These are phyloP conservation scores for Strigomonas culicis DNA, from an alignment of 208 protist genomes.

Conservation along the genomic window DNA sequence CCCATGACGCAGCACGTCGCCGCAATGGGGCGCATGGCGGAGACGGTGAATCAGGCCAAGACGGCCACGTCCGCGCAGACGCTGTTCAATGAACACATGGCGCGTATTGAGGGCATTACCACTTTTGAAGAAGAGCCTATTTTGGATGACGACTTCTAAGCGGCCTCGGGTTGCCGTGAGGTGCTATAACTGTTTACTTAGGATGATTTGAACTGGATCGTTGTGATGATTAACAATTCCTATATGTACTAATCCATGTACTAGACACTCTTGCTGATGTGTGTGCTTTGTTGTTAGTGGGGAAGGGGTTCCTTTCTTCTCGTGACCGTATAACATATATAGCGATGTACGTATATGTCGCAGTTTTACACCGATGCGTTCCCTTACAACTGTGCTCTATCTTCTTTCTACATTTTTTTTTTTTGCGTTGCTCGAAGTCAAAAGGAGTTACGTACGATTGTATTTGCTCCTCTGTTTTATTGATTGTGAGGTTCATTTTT, in stretches of 20 bases:
- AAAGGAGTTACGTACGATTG: slow-evolving; percentile 6
- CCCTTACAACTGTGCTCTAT: neutral
- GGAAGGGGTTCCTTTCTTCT: slow-evolving; percentile 5
- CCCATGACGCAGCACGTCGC: slow-evolving; percentile 81
- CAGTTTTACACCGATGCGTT: no score
- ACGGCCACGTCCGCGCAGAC: slow-evolving; percentile 52
- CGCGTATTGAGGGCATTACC: slow-evolving; percentile 74
- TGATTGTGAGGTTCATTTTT: neutral
- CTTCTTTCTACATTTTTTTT: slow-evolving; percentile 11
- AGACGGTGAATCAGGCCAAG: slow-evolving; percentile 75
- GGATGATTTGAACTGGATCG: no score
- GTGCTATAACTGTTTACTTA: neutral
- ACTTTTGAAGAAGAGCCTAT: slow-evolving; percentile 78
- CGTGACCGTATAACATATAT: no score
- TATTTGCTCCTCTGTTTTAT: slow-evolving; percentile 9
- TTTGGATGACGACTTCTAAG: slow-evolving; percentile 48
- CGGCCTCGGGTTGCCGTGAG: no score
- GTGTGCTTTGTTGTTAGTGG: no score
- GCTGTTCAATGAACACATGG: slow-evolving; percentile 78
- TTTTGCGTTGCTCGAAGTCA: neutral
- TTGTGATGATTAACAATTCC: neutral
- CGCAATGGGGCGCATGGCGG: slow-evolving; percentile 83
- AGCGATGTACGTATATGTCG: no score
- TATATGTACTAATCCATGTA: neutral
- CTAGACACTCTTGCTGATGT: neutral